Conservation (phyloP, 176 grass and related monocot species). For the Miscanthus lutarioriparius region DNA sequence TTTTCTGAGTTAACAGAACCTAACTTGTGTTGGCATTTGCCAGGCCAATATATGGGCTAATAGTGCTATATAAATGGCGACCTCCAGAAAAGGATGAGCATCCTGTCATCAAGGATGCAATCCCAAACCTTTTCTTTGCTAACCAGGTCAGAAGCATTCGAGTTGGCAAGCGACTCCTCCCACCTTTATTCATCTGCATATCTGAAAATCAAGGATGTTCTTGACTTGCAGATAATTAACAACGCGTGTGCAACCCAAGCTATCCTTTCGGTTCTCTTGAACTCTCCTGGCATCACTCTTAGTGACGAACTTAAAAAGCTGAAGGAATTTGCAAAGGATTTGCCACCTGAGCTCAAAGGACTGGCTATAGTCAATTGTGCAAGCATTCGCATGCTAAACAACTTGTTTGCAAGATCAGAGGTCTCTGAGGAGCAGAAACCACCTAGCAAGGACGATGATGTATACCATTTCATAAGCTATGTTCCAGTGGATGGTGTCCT, state of each 20-base stretch:
- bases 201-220: slow-evolving; percentile 21
- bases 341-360: slow-evolving; percentile 88
- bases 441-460: slow-evolving; percentile 76
- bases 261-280: slow-evolving; percentile 86
- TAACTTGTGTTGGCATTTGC: slow-evolving; percentile 26
- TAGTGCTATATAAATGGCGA: slow-evolving; percentile 91
- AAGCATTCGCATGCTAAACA: slow-evolving; percentile 70
- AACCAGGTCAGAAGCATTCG: slow-evolving; percentile 53
- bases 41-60: slow-evolving; percentile 91
- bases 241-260: slow-evolving; percentile 96
- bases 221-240: slow-evolving; percentile 80
- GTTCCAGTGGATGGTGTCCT: slow-evolving; percentile 78
- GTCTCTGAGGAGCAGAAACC: slow-evolving; percentile 71
- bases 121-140: slow-evolving; percentile 71
- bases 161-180: not conserved
- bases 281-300: slow-evolving; percentile 69
- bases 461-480: slow-evolving; percentile 97
- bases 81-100: slow-evolving; percentile 65
- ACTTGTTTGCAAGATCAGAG: slow-evolving; percentile 82
- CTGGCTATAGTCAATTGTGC: slow-evolving; percentile 86
- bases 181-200: not conserved
- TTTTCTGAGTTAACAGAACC: not conserved
- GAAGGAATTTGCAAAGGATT: slow-evolving; percentile 90
- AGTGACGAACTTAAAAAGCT: slow-evolving; percentile 71
- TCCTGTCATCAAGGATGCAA: slow-evolving; percentile 51